phyloP scores from a whole-genome alignment of 2,329 filamentous ascomycete species.

The Ophiostoma sp. region DNA sequence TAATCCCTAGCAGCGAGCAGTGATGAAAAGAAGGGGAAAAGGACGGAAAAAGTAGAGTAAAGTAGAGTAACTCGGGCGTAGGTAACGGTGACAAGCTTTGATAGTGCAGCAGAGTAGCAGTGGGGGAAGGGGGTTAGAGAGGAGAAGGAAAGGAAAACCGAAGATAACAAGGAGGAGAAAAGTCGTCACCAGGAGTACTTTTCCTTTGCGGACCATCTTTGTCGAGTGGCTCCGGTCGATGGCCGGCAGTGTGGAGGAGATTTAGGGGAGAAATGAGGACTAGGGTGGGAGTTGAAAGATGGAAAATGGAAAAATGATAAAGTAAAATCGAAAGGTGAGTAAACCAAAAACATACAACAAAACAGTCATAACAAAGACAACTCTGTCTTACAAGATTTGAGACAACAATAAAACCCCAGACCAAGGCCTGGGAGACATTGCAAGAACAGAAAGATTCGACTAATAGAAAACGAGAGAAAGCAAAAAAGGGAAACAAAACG shows the following conservation, averaged over 20 bases:
- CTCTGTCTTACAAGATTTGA: not conserved
- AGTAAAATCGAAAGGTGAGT: not conserved
- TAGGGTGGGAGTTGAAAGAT: not conserved
- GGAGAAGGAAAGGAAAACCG: not conserved
- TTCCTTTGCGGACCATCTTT: not conserved
- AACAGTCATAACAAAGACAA: not conserved
- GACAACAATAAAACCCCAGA: not conserved
- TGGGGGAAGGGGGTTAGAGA: not conserved
- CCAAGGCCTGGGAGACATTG: not conserved
- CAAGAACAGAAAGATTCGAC: not conserved
- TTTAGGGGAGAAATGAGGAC: not conserved
- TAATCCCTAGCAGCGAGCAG: slow-evolving; percentile 8
- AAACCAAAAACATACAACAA: not conserved
- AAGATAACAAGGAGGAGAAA: not conserved
- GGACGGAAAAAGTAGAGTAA: not conserved
- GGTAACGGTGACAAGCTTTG: slow-evolving; percentile 11
- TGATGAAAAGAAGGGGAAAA: not conserved
- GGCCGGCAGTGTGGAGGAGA: not conserved
- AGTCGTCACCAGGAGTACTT: slow-evolving; percentile 1
- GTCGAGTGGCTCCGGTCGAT: not conserved
- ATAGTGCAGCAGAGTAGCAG: not conserved
- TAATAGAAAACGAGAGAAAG: not conserved
- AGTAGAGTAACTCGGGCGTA: not conserved
- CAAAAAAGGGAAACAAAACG: not conserved
- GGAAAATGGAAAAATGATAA: not conserved